A percentile compares a stretch with the other conserved stretches of the same genome.
phyloP scores from a whole-genome alignment of 805 yeast genomes.

The Lipomyces lipofer region DNA sequence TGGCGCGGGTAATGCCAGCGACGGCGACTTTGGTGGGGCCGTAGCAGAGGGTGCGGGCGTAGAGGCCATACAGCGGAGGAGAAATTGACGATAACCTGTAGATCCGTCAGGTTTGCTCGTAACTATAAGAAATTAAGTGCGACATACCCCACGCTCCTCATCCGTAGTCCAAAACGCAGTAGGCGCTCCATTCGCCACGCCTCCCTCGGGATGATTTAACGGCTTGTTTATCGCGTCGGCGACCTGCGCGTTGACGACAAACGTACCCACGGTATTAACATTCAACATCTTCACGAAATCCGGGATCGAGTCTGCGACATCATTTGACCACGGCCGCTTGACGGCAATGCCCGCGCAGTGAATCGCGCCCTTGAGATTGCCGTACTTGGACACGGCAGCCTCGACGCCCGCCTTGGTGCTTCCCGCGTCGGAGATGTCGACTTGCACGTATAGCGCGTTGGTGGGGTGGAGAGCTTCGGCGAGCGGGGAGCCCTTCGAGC shows the following conservation, averaged over 20 bases:
- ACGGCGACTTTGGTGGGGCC: slow-evolving; percentile 30
- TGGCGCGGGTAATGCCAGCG: slow-evolving; percentile 25
- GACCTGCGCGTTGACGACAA: slow-evolving; percentile 30
- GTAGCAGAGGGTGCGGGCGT: slow-evolving; percentile 29
- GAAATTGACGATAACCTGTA: slow-evolving; percentile 3
- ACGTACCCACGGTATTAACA: slow-evolving; percentile 30
- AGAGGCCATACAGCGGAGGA: slow-evolving; percentile 28
- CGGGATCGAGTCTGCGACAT: slow-evolving; percentile 30
- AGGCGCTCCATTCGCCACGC: background rate
- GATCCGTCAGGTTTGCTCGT: too few species aligned
- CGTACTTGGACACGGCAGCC: slow-evolving; percentile 20
- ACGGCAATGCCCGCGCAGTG: slow-evolving; percentile 29
- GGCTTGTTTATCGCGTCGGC: slow-evolving; percentile 31
- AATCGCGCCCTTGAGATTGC: slow-evolving; percentile 25
- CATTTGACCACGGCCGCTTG: slow-evolving; percentile 28
- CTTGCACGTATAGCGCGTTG: slow-evolving; percentile 19
- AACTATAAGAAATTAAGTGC: too few species aligned
- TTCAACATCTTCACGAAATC: slow-evolving; percentile 30
- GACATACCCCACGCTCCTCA: slow-evolving; percentile 9
- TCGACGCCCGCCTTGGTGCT: slow-evolving; percentile 24
- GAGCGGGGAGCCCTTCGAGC: slow-evolving; percentile 8
- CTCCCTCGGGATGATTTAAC: slow-evolving; percentile 13
- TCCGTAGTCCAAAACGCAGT: slow-evolving; percentile 12
- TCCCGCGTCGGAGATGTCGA: slow-evolving; percentile 28
- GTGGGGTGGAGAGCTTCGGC: slow-evolving; percentile 5